Evolutionary conservation across 1,284 basidiomycete species (phyloP).

Genomic region (Agroathelia rolfsii): DNA sequence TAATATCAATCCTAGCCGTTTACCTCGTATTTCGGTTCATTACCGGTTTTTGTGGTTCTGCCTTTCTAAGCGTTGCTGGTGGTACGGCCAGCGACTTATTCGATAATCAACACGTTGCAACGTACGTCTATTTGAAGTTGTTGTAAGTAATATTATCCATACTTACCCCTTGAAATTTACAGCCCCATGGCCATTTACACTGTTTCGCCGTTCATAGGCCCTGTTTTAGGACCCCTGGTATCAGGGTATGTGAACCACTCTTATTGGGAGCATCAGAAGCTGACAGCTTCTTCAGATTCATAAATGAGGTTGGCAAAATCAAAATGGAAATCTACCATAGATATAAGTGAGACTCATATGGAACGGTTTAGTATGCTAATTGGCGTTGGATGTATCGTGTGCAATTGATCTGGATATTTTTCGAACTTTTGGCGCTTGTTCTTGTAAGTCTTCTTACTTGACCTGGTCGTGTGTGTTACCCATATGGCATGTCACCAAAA

Average conservation of each 20-base stretch:
- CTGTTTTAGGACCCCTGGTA: conserved; percentile 1
- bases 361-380: not conserved
- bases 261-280: too few species aligned
- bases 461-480: not conserved
- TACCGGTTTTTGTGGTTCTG: conserved; percentile 27
- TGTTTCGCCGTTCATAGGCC: conserved; percentile 1
- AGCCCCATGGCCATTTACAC: not conserved
- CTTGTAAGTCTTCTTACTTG: not conserved
- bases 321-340: not conserved
- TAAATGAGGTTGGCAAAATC: too few species aligned
- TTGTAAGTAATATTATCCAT: too few species aligned
- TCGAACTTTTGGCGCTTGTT: not conserved
- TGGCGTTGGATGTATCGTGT: conserved; percentile 2
- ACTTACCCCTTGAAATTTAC: too few species aligned
- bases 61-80: conserved; percentile 58
- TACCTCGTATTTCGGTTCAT: conserved; percentile 39
- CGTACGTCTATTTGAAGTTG: conserved; percentile 37
- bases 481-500: not conserved
- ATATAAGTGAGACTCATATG: not conserved
- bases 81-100: conserved; percentile 76
- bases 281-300: too few species aligned
- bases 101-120: conserved; percentile 49
- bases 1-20: conserved; percentile 21
- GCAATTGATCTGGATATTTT: not conserved
- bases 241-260: not conserved